Percentiles rank a stretch among this genome's conserved stretches.
Conservation (phyloP, 805 yeast genomes). For the Maudiozyma turicensis region DNA sequence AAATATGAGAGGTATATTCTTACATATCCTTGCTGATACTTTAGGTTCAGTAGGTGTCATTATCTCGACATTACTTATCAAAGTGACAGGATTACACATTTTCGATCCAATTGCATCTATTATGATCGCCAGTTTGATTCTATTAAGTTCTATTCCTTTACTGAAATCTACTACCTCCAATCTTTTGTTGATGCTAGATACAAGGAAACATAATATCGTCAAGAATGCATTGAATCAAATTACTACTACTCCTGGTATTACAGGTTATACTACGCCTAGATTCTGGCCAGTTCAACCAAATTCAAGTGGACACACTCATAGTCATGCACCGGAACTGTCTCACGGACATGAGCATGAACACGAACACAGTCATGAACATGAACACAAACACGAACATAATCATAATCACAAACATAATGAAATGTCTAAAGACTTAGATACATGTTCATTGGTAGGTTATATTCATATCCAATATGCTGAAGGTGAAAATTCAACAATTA, state of each 20-base stretch:
- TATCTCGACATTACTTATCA: slow-evolving; percentile 73
- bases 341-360: slow-evolving; percentile 3
- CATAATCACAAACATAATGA: slow-evolving; percentile 20
- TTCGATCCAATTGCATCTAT: slow-evolving; percentile 92
- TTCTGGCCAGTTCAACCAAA: slow-evolving; percentile 63
- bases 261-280: slow-evolving; percentile 78
- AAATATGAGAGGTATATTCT: slow-evolving; percentile 88
- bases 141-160: slow-evolving; percentile 75
- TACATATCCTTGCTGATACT: slow-evolving; percentile 92
- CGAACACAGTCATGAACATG: slow-evolving; percentile 3
- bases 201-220: slow-evolving; percentile 50
- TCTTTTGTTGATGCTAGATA: slow-evolving; percentile 52
- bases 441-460: slow-evolving; percentile 48
- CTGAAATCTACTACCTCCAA: slow-evolving; percentile 71
- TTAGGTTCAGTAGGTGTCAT: slow-evolving; percentile 96
- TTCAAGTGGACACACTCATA: slow-evolving; percentile 17
- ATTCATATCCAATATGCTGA: slow-evolving; percentile 65
- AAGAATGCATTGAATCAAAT: slow-evolving; percentile 61
- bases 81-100: slow-evolving; percentile 54
- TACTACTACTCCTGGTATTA: slow-evolving; percentile 63
- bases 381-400: slow-evolving; percentile 5
- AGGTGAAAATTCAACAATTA: slow-evolving; percentile 54
- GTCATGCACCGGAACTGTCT: slow-evolving; percentile 22
- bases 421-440: slow-evolving; percentile 23
- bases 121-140: slow-evolving; percentile 71